A percentile compares a stretch with the other conserved stretches of the same genome.
These are phyloP conservation scores for Colletotrichum simmondsii DNA, from an alignment of 2,329 filamentous ascomycete genomes.

Conservation along the genomic window DNA sequence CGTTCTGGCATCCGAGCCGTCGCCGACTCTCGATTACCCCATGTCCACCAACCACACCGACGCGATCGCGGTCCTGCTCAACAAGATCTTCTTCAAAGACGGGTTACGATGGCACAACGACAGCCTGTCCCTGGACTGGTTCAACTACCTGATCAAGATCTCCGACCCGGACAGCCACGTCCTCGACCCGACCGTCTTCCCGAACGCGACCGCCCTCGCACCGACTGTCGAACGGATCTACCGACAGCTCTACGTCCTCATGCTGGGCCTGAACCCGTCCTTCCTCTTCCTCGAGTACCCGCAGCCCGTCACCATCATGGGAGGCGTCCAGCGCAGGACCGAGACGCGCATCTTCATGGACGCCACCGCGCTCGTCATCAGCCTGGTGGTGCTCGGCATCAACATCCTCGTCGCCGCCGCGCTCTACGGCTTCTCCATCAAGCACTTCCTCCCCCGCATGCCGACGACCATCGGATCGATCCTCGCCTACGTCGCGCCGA, in stretches of 20 bases:
- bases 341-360: too few relatives aligned
- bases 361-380: too few relatives aligned
- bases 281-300: conserved; percentile 44
- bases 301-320: too few relatives aligned
- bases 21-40: conserved; percentile 33
- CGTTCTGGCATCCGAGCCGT: conserved; percentile 25
- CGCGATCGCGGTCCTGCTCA: conserved; percentile 15
- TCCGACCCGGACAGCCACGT: conserved; percentile 42
- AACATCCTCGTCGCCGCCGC: conserved; percentile 54
- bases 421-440: conserved; percentile 54
- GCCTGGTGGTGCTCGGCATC: conserved; percentile 16
- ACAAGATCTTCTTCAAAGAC: conserved; percentile 6
- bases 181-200: conserved; percentile 43
- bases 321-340: too few relatives aligned
- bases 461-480: conserved; percentile 61
- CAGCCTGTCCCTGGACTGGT: conserved; percentile 53
- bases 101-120: conserved; percentile 58
- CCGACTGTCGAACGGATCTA: conserved; percentile 40
- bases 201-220: conserved; percentile 35
- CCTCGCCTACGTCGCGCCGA: conserved; percentile 59
- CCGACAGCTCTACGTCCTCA: conserved; percentile 36
- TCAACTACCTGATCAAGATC: conserved; percentile 56
- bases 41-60: conserved; percentile 32
- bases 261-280: conserved; percentile 53
- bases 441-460: conserved; percentile 58